These are phyloP conservation scores for Leccinum truebloodii DNA, from an alignment of 768 basidiomycete species.

Conservation along the genomic window DNA sequence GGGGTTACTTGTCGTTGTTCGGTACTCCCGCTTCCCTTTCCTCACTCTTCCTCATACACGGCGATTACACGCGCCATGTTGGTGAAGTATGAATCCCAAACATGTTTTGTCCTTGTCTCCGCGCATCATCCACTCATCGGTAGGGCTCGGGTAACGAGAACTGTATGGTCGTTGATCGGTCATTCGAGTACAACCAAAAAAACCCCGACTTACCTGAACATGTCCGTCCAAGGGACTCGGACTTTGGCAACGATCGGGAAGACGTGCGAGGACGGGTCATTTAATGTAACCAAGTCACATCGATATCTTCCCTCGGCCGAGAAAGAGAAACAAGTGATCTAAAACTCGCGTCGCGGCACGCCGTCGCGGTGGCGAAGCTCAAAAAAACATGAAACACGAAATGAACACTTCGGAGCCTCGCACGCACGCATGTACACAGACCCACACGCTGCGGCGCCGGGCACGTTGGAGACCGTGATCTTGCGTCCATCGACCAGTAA, in stretches of 20 bases:
- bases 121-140: not conserved
- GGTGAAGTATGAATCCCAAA: not conserved
- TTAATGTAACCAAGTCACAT: not conserved
- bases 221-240: not conserved
- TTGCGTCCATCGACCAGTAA: not conserved
- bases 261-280: not conserved
- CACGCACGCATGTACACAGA: not conserved
- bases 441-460: not conserved
- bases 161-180: not conserved
- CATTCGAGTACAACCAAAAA: not conserved
- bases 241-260: too few relatives aligned
- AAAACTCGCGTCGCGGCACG: not conserved
- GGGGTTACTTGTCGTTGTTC: not conserved
- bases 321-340: not conserved
- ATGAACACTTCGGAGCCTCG: too few relatives aligned
- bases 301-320: not conserved
- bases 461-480: not conserved
- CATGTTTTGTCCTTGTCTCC: not conserved
- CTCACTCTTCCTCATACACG: not conserved
- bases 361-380: not conserved
- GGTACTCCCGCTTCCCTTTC: not conserved
- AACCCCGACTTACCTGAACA: not conserved
- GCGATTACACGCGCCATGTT: not conserved
- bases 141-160: not conserved
- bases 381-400: slow-evolving; percentile 5